A percentile compares a stretch with the other conserved stretches of the same genome.
Conservation (phyloP, 768 basidiomycete species). For the Daedaleopsis sinensis region DNA sequence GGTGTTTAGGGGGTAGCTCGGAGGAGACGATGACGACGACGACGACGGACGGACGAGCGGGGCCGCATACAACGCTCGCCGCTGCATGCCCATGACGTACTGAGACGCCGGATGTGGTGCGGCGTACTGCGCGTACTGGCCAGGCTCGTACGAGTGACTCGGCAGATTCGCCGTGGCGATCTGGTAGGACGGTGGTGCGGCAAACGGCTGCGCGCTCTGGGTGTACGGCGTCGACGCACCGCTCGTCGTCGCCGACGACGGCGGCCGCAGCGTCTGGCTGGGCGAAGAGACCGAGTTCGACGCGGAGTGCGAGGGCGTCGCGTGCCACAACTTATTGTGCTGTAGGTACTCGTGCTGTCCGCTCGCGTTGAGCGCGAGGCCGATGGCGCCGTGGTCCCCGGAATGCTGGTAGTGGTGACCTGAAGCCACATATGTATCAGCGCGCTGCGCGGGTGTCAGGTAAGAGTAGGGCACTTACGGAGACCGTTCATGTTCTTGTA, state of each 20-base stretch:
- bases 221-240: neutral
- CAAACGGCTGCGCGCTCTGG: neutral
- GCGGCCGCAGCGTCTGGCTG: neutral
- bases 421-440: conserved; percentile 23
- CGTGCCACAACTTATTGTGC: conserved; percentile 31
- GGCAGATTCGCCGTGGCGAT: conserved; percentile 13
- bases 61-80: conserved; percentile 1
- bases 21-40: neutral
- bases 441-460: conserved; percentile 1
- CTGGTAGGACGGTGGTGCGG: conserved; percentile 15
- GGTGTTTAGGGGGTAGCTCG: neutral
- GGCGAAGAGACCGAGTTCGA: conserved; percentile 14
- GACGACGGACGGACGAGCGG: too few species aligned
- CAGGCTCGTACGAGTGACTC: conserved; percentile 14
- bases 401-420: conserved; percentile 95
- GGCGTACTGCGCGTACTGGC: conserved; percentile 3
- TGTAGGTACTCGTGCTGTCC: conserved; percentile 64
- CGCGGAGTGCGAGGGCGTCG: conserved; percentile 24
- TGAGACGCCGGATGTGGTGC: conserved; percentile 2
- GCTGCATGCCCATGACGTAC: conserved; percentile 16
- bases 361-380: conserved; percentile 79
- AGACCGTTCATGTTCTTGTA: conserved; percentile 99
- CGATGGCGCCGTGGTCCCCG: conserved; percentile 92
- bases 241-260: conserved; percentile 8
- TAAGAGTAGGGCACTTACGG: conserved; percentile 37